Percentiles rank a stretch among this genome's conserved stretches.
Conservation (phyloP, 2,329 filamentous ascomycete genomes). For the Talaromyces atroroseus region DNA sequence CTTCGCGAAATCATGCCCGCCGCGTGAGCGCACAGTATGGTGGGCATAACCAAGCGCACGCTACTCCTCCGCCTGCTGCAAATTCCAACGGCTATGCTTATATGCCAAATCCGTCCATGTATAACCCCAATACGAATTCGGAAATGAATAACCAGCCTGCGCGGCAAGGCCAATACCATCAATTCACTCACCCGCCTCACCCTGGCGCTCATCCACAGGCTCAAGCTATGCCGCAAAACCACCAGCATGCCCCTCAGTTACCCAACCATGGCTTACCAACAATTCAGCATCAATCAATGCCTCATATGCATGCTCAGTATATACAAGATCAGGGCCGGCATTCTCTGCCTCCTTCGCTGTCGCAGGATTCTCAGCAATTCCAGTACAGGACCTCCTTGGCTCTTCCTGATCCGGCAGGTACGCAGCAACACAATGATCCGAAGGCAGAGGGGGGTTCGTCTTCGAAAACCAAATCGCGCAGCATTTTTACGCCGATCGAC, state of each 20-base stretch:
- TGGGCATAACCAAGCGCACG: slow-evolving; percentile 50
- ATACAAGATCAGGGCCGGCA: slow-evolving; percentile 67
- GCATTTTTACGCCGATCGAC: slow-evolving; percentile 96
- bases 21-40: slow-evolving; percentile 68
- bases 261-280: slow-evolving; percentile 27
- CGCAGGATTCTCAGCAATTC: slow-evolving; percentile 42
- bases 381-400: slow-evolving; percentile 49
- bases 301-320: slow-evolving; percentile 61
- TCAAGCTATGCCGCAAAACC: slow-evolving; percentile 35
- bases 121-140: slow-evolving; percentile 59
- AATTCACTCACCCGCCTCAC: slow-evolving; percentile 33
- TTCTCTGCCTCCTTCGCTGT: slow-evolving; percentile 66
- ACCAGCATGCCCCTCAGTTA: slow-evolving; percentile 29
- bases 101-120: slow-evolving; percentile 79
- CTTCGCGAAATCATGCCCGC: slow-evolving; percentile 73
- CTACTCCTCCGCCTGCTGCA: slow-evolving; percentile 54
- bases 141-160: slow-evolving; percentile 42
- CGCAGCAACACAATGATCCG: slow-evolving; percentile 43
- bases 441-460: slow-evolving; percentile 41
- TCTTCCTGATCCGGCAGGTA: slow-evolving; percentile 52
- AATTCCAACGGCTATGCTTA: slow-evolving; percentile 70
- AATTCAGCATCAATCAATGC: slow-evolving; percentile 39
- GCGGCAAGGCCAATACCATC: slow-evolving; percentile 40
- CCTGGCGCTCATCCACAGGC: slow-evolving; percentile 31
- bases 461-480: slow-evolving; percentile 73